Conservation (phyloP, 805 yeast species). For the Candida loeiensis region DNA sequence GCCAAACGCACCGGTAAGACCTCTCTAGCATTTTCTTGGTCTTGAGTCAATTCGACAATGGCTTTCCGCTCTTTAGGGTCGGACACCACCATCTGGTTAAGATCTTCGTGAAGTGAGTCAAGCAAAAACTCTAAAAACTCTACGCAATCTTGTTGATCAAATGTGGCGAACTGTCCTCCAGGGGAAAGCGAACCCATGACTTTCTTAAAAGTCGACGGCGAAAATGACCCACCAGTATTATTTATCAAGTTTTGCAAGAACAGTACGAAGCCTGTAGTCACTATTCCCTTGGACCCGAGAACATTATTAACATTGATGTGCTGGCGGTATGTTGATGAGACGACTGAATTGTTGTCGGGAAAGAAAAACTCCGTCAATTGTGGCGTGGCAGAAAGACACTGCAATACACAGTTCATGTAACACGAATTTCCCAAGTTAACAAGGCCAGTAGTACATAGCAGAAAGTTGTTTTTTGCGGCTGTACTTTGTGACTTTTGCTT, state of each 20-base stretch:
- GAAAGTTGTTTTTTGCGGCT: neutral
- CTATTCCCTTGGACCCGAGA: conserved; percentile 76
- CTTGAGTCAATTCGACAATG: conserved; percentile 47
- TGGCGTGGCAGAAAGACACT: conserved; percentile 74
- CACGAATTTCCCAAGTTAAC: conserved; percentile 86
- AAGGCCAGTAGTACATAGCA: conserved; percentile 59
- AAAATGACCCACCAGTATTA: conserved; percentile 44
- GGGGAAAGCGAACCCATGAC: conserved; percentile 66
- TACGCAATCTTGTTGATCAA: conserved; percentile 81
- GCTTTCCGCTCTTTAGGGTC: conserved; percentile 30
- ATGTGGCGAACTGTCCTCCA: conserved; percentile 54
- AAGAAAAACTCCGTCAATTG: conserved; percentile 62
- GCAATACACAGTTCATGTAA: conserved; percentile 88
- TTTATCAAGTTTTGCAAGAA: conserved; percentile 53
- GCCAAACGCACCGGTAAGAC: conserved; percentile 72
- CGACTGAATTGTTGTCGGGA: conserved; percentile 19
- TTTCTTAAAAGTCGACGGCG: conserved; percentile 64
- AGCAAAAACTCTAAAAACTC: conserved; percentile 74
- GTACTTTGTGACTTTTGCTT: neutral
- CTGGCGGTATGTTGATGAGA: conserved; percentile 49
- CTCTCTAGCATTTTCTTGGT: conserved; percentile 74
- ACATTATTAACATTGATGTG: conserved; percentile 70
- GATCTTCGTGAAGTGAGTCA: conserved; percentile 79
- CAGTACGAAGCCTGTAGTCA: conserved; percentile 66
- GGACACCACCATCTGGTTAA: conserved; percentile 55